Base-by-base conservation (phyloP, 1,139 yeast genomes). In the Debaryomyces singareniensis region DNA sequence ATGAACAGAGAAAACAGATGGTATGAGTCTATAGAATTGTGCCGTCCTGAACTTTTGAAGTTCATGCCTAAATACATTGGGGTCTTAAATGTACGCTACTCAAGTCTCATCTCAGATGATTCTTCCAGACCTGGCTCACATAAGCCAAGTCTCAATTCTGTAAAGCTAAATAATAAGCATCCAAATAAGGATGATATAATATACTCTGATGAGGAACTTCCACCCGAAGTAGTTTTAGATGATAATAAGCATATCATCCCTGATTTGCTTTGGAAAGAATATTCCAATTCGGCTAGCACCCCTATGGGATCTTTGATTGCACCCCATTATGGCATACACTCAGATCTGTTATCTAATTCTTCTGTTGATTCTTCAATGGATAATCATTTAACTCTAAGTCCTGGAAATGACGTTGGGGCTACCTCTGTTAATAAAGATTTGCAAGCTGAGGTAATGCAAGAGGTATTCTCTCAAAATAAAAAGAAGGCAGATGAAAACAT, bases 51-150 rank as follows among this genome's bases (percentile, higher is more conserved):
- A 33, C 62, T 93, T 29, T 65, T 87, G 31, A 66, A 70, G 35
- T 93, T 83, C 51, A 83, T 91, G 94, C 98, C 98, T 1, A 74
- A 75, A 41, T 93, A 91, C 53, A 83, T 89, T 36, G 98, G 99
- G 6, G 96, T 89, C 2, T 61, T 89, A 33, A 89, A 89, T 51
- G 97, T 89, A 6, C 70, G 97, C 32, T 91, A 87, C 49, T 70
- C 79, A 24, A 68, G 72, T 33, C 53, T 67, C 5, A 51, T 66
- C 5, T 49, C 58, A 24, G 72, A 68, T 11, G 48, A 44, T 26
- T 46, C 30, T 9, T 24, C 29, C 16, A 28, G 25, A 12, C 11
- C 22, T 3, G 12, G 23, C 4, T 24, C 34, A 6, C 28, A 29
- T 11, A 25, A 28, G 14, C 28, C 22, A 13, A 30, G 33, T 14